Evolutionary conservation across 768 basidiomycete genomes (phyloP).

Genomic region (Suillus discolor): DNA sequence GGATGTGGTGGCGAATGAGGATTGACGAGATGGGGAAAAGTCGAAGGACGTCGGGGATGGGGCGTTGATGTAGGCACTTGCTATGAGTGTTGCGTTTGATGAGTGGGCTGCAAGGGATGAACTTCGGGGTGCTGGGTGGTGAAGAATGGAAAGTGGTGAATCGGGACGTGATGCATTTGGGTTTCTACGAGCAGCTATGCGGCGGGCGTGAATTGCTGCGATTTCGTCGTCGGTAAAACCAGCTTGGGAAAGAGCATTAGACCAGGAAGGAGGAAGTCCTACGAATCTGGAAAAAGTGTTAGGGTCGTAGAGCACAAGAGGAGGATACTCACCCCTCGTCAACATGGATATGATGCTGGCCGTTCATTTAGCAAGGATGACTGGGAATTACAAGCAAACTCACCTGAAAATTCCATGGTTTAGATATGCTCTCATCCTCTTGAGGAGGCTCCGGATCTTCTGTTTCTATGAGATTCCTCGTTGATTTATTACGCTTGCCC

Average conservation of each 20-base stretch:
- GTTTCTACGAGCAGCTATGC: conserved; percentile 18
- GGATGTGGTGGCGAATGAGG: neutral
- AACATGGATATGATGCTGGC: conserved; percentile 76
- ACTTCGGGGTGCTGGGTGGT: conserved; percentile 27
- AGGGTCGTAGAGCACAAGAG: conserved; percentile 4
- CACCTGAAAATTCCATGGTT: conserved; percentile 79
- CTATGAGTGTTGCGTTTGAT: neutral
- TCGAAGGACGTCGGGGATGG: conserved; percentile 1
- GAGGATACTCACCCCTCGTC: conserved; percentile 61
- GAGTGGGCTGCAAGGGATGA: conserved; percentile 19
- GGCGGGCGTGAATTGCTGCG: conserved; percentile 51
- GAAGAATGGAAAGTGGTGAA: conserved; percentile 33
- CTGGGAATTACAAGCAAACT: conserved; percentile 20
- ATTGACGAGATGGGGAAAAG: neutral
- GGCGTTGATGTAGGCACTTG: neutral
- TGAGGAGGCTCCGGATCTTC: conserved; percentile 18
- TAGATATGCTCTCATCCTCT: conserved; percentile 62
- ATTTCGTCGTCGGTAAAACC: conserved; percentile 77
- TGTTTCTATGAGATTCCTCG: conserved; percentile 25
- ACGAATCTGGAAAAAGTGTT: conserved; percentile 42
- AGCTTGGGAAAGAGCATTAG: conserved; percentile 55
- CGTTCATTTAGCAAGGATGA: conserved; percentile 8
- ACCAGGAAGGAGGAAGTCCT: conserved; percentile 78
- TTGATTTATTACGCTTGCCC: conserved; percentile 34
- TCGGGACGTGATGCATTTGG: conserved; percentile 10